Base-by-base conservation (phyloP, 2,329 filamentous ascomycete species). In the Trichoderma harzianum region DNA sequence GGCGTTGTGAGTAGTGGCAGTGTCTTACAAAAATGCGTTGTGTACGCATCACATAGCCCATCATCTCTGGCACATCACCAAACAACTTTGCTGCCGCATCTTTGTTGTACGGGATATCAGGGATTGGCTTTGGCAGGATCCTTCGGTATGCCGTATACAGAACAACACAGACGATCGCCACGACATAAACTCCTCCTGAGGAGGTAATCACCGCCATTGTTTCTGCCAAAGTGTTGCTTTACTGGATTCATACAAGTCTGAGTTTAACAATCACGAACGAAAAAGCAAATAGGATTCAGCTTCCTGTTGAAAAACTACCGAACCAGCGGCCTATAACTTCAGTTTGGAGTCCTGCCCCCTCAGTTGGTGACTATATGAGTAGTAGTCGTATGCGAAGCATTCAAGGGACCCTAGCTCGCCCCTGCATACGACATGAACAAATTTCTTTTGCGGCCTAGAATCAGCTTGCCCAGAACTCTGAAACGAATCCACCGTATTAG, bases 61-160 rank as follows among this genome's bases (percentile, higher is more conserved):
- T 69, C 53, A 69, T 69, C 34, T 69, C 53, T 6, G 66, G 66
- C 53, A 58, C 66, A 61, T 69, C 66, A 26, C 66, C 66, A 51
- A 61, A 69, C 36, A 69, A 16, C 34, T 61, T 58, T 61, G 53
- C 39, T 32, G 66, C 66, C 30, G 66, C 53, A 51, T 69, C 21
- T 69, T 69, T 58, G 53, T 69, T 69, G 53, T 61, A 34, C 30
- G 66, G 66, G 53, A 69, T 69, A 34, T 34, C 53, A 47, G 53
- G 66, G 16, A 58, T 43, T 8, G 66, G 66, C 66, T 69, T 69
- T 24, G 66, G 66, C 18, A 69, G 53, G 8, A 61, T 47, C 24
- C 66, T 55, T 58, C 66, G 53, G 18, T 69, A 69, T 18, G 57
- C 32, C 34, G 32, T 60, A 55, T 69, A 69, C 63, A 66, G 47